Conservation (phyloP, 352 stramenopile genomes). For the Phytophthora pseudosyringae region DNA sequence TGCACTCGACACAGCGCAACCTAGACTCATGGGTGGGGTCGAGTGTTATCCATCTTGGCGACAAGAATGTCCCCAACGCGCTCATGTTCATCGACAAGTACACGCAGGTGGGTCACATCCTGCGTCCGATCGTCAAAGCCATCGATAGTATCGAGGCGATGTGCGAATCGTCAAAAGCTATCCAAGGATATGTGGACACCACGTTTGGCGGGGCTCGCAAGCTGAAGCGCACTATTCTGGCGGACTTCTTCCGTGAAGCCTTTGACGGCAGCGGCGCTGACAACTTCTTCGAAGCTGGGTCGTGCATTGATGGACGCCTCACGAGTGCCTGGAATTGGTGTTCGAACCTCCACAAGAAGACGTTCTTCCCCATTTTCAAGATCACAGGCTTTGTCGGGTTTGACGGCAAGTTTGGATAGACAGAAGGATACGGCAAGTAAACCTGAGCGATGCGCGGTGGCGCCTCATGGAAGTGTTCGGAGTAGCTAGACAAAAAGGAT, state of each 20-base stretch:
- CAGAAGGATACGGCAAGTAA: slow-evolving; percentile 4
- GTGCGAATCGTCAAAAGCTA: slow-evolving; percentile 50
- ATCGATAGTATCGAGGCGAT: slow-evolving; percentile 77
- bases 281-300: slow-evolving; percentile 96
- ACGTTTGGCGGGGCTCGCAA: slow-evolving; percentile 89
- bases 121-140: slow-evolving; percentile 90
- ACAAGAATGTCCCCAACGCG: slow-evolving; percentile 98
- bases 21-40: slow-evolving; percentile 92
- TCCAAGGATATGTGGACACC: slow-evolving; percentile 67
- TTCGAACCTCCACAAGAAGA: slow-evolving; percentile 93
- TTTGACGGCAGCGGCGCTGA: slow-evolving; percentile 96
- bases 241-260: slow-evolving; percentile 96
- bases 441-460: neutral
- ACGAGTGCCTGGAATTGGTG: slow-evolving; percentile 99
- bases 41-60: slow-evolving; percentile 96
- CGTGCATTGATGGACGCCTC: slow-evolving; percentile 96
- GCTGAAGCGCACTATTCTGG: slow-evolving; percentile 92
- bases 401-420: slow-evolving; percentile 94
- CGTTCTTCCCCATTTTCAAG: slow-evolving; percentile 97
- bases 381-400: slow-evolving; percentile 96
- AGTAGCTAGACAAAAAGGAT: slow-evolving; percentile 17
- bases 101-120: slow-evolving; percentile 92
- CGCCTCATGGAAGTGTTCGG: neutral
- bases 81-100: slow-evolving; percentile 99
- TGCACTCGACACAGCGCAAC: slow-evolving; percentile 81